Conservation (phyloP, 768 basidiomycete species). For the Russula sp. region DNA sequence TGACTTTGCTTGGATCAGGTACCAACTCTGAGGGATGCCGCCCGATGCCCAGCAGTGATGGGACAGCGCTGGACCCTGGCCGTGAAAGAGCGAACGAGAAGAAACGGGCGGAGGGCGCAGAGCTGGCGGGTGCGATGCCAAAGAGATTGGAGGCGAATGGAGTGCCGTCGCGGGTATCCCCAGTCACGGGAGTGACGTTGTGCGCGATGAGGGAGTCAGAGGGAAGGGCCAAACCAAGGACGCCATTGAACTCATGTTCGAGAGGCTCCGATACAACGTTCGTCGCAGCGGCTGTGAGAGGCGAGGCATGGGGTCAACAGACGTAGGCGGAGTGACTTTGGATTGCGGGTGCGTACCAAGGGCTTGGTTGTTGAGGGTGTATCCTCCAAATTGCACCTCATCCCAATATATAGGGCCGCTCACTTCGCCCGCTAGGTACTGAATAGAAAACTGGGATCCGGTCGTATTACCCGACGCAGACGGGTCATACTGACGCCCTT, state of each 20-base stretch:
- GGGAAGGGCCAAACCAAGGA: constrained; percentile 72
- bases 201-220: constrained; percentile 58
- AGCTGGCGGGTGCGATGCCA: constrained; percentile 46
- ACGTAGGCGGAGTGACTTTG: background rate
- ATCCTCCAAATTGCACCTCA: constrained; percentile 51
- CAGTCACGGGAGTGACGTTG: constrained; percentile 40
- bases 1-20: constrained; percentile 42
- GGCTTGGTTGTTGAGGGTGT: constrained; percentile 57
- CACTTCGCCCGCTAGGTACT: constrained; percentile 53
- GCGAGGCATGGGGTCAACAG: background rate
- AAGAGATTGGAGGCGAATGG: constrained; percentile 64
- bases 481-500: constrained; percentile 51
- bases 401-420: constrained; percentile 68
- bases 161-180: constrained; percentile 55
- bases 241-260: constrained; percentile 48
- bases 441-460: constrained; percentile 38
- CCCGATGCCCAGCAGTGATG: constrained; percentile 62
- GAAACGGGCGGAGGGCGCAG: constrained; percentile 55
- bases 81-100: constrained; percentile 60
- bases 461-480: constrained; percentile 37
- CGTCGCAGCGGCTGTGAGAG: constrained; percentile 47
- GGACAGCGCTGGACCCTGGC: constrained; percentile 51
- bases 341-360: constrained; percentile 39
- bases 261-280: constrained; percentile 52
- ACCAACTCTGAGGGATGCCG: constrained; percentile 51